Base-by-base conservation (phyloP, 352 stramenopile genomes). In the Phytophthora sansomeana region DNA sequence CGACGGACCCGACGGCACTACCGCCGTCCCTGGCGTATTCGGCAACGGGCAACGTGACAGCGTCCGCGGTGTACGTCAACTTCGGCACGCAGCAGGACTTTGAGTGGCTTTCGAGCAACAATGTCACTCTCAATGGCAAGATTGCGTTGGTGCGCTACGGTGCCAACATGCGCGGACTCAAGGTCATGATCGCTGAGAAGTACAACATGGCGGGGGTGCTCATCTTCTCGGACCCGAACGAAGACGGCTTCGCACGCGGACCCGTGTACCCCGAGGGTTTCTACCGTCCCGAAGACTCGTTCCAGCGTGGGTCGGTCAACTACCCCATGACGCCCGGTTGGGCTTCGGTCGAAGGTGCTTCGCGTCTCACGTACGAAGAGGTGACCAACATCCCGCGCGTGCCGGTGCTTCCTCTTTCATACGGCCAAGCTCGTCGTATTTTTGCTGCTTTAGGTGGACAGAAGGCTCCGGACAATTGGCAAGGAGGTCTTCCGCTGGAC, bases 271-370 rank as follows among this genome's bases (percentile, higher is more conserved):
- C 61, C 1, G 53, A 69, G 6, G 61, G 53, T 0, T 51, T 51
- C 14, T 69, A 51, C 71, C 69, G 86, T 10, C 75, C 82, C 14
- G 52, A 60, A 9, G 74, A 65, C 11, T 74, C 72, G 24, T 77
- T 95, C 14, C 89, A 97, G 73, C 80, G 90, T 21, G 90, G 90
- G n/a, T 95, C 83, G n/a, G 72, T 87, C 16, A 70, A 95, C 46
- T 95, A 96, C 48, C 88, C 88, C 10, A 70, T 80, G 46, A 81
- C 55, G n/a, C 80, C 60, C 17, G 68, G 69, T 9, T 81, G 75
- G 48, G 54, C 71, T 5, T 78, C 67, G 24, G 78, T 74, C 24
- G 65, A 70, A 17, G 78, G 58, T 19, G 65, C 75, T 41, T 38
- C 48, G 14, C 73, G 65, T 36, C 59, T 77, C 16, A 78, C 66